A percentile compares a stretch with the other conserved stretches of the same genome.
phyloP scores from a whole-genome alignment of 768 basidiomycete species.

The Tubosaeta sp. region DNA sequence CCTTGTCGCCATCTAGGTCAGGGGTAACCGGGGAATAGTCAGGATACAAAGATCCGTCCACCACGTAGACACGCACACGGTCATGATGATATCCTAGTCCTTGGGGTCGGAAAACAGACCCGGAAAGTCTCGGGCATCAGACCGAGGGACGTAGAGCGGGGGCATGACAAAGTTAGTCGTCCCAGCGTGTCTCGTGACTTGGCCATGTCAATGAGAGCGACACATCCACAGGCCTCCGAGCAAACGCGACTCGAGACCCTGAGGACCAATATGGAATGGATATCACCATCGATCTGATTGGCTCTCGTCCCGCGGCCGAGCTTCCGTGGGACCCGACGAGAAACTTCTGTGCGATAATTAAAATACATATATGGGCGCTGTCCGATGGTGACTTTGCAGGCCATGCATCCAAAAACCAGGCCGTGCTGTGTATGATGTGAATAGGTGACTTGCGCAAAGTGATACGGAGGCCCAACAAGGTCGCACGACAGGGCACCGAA shows the following conservation, averaged over 20 bases:
- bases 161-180: not conserved
- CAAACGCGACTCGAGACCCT: conserved; percentile 5
- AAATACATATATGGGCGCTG: not conserved
- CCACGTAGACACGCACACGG: not conserved
- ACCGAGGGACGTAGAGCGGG: not conserved
- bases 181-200: not conserved
- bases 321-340: not conserved
- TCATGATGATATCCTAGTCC: not conserved
- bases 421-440: not conserved
- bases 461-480: no score
- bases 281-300: conserved; percentile 9
- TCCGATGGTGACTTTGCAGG: not conserved
- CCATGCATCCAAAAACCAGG: not conserved
- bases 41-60: not conserved
- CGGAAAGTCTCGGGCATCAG: not conserved
- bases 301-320: conserved; percentile 13
- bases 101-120: not conserved
- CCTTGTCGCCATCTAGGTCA: not conserved
- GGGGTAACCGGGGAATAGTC: not conserved
- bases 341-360: not conserved
- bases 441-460: no score
- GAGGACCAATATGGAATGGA: not conserved
- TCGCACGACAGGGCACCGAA: not conserved
- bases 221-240: not conserved
- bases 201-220: no score